Evolutionary conservation across 2,329 filamentous ascomycete species (phyloP).

Genomic region (Alternaria ethzedia): DNA sequence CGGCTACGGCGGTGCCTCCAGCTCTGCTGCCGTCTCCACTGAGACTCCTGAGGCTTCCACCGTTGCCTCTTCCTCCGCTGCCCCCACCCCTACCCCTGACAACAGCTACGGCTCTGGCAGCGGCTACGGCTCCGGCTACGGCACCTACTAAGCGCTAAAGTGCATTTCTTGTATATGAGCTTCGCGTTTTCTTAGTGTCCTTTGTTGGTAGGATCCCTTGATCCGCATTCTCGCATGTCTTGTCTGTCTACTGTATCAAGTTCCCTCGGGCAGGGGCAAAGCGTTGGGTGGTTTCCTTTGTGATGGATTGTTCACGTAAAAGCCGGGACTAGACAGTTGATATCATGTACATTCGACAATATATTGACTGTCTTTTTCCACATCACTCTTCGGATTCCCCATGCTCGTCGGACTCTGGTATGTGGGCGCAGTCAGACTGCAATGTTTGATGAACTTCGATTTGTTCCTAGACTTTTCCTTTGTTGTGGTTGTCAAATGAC

Average conservation of each 20-base stretch:
- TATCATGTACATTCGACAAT: conserved; percentile 28
- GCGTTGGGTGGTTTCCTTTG: conserved; percentile 23
- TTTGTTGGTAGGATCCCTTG: conserved; percentile 26
- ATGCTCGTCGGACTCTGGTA: neutral
- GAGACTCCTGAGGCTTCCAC: conserved; percentile 10
- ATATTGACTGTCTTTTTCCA: conserved; percentile 26
- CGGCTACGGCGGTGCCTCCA: conserved; percentile 14
- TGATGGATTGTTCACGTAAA: conserved; percentile 18
- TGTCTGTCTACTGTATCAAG: conserved; percentile 27
- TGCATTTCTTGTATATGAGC: conserved; percentile 19
- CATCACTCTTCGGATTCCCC: neutral
- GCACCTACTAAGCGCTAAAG: conserved; percentile 30
- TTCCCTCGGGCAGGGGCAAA: conserved; percentile 29
- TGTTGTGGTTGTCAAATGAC: conserved; percentile 9
- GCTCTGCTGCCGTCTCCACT: conserved; percentile 14
- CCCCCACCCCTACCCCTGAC: conserved; percentile 17
- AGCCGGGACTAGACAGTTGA: conserved; percentile 8
- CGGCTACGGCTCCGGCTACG: conserved; percentile 27
- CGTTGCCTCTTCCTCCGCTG: conserved; percentile 14
- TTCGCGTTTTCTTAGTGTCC: conserved; percentile 24
- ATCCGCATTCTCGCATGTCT: conserved; percentile 33
- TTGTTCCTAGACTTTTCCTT: conserved; percentile 16
- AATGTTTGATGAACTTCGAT: neutral
- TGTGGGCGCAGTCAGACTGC: neutral
- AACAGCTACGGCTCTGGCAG: conserved; percentile 9